A percentile compares a stretch with the other conserved stretches of the same genome.
Conservation (phyloP, 176 grass and related monocot genomes). For the Secale cereale region DNA sequence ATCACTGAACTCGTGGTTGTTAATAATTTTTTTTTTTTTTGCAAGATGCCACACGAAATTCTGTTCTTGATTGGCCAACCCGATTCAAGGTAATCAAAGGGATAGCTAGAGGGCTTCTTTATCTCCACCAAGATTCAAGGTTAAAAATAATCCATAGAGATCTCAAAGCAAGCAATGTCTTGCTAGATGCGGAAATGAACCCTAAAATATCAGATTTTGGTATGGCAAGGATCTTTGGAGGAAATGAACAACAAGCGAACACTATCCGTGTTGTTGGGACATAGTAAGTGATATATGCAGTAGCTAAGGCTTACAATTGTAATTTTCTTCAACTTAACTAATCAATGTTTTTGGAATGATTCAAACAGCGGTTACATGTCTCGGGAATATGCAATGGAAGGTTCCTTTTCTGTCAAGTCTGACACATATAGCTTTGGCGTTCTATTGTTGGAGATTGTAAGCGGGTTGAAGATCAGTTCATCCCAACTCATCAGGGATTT, state of each 20-base stretch:
- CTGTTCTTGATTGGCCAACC: slow-evolving; percentile 26
- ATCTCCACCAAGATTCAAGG: slow-evolving; percentile 62
- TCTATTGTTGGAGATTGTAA: slow-evolving; percentile 48
- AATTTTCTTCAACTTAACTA: not conserved
- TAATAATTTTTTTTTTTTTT: slow-evolving; percentile 6
- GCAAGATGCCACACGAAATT: slow-evolving; percentile 15
- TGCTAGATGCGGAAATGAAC: slow-evolving; percentile 43
- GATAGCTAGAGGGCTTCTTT: slow-evolving; percentile 48
- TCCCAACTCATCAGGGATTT: not conserved
- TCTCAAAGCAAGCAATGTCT: slow-evolving; percentile 52
- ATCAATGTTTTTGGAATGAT: not conserved
- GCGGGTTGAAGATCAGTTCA: slow-evolving; percentile 35
- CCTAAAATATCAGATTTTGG: slow-evolving; percentile 64
- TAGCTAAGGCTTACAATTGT: not conserved
- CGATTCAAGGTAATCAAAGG: slow-evolving; percentile 44
- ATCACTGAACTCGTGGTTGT: not conserved
- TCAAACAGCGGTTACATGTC: slow-evolving; percentile 52
- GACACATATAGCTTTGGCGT: slow-evolving; percentile 60
- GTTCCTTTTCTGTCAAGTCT: slow-evolving; percentile 46
- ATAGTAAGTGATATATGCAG: slow-evolving; percentile 33
- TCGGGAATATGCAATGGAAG: slow-evolving; percentile 51
- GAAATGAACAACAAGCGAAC: slow-evolving; percentile 17
- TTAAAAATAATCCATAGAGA: slow-evolving; percentile 43
- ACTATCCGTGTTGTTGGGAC: slow-evolving; percentile 39
- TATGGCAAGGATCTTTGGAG: slow-evolving; percentile 40